Evolutionary conservation across 352 stramenopile species (phyloP).

Genomic region (Phytophthora uliginosa): DNA sequence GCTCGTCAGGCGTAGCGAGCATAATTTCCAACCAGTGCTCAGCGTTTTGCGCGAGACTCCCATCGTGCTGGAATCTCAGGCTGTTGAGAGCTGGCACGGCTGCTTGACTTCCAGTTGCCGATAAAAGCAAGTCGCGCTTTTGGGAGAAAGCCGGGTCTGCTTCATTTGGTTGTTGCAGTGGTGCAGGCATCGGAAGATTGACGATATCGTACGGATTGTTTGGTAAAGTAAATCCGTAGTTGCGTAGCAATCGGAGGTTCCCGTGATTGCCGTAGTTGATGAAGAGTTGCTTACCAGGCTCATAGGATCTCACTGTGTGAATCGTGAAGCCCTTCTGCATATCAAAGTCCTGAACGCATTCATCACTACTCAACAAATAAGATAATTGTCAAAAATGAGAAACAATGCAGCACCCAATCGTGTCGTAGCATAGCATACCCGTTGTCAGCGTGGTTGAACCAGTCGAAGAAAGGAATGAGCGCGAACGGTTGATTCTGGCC

Average conservation of each 20-base stretch:
- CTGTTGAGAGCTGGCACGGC: conserved; percentile 35
- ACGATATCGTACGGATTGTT: conserved; percentile 59
- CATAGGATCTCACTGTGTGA: conserved; percentile 66
- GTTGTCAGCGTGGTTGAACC: conserved; percentile 81
- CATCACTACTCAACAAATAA: conserved; percentile 46
- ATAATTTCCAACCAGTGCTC: conserved; percentile 69
- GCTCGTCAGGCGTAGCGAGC: conserved; percentile 53
- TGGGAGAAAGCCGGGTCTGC: conserved; percentile 42
- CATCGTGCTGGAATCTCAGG: conserved; percentile 45
- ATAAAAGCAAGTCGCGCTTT: conserved; percentile 51
- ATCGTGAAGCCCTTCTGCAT: conserved; percentile 68
- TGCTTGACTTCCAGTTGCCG: conserved; percentile 21
- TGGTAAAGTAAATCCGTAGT: conserved; percentile 78
- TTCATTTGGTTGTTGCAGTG: conserved; percentile 46
- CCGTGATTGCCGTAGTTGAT: conserved; percentile 84
- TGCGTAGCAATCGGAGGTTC: conserved; percentile 79
- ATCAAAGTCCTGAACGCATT: conserved; percentile 77
- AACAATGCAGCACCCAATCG: neutral
- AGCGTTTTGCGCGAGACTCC: conserved; percentile 41
- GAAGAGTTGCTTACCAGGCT: conserved; percentile 75
- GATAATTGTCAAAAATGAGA: neutral
- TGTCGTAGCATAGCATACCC: conserved; percentile 41
- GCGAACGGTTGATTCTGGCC: conserved; percentile 80
- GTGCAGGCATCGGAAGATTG: conserved; percentile 44
- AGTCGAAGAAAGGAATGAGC: conserved; percentile 90